Percentiles rank a stretch among this genome's conserved stretches.
Evolutionary conservation across 345 rosid species (phyloP).

Genomic region (Bretschneidera sinensis): DNA sequence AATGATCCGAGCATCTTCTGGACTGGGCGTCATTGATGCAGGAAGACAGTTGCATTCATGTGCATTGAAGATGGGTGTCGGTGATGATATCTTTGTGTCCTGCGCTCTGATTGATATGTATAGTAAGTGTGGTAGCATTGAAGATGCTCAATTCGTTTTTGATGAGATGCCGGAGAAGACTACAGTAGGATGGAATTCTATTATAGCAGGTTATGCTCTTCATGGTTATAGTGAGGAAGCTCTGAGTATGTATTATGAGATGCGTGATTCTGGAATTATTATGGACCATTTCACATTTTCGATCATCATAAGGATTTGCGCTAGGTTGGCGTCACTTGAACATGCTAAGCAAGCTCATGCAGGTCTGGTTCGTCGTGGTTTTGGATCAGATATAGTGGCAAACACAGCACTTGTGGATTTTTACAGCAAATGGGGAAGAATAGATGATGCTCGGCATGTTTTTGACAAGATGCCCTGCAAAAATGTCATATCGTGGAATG

Average conservation of each 20-base stretch:
- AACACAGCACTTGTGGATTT: slow-evolving; percentile 82
- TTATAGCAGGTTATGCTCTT: slow-evolving; percentile 73
- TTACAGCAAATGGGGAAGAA: slow-evolving; percentile 92
- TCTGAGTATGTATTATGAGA: slow-evolving; percentile 53
- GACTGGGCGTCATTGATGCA: slow-evolving; percentile 45
- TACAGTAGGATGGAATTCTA: slow-evolving; percentile 79
- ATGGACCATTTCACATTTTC: slow-evolving; percentile 84
- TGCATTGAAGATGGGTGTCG: slow-evolving; percentile 48
- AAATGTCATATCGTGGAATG: slow-evolving; percentile 80
- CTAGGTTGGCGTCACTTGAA: slow-evolving; percentile 67
- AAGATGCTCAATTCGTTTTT: slow-evolving; percentile 66
- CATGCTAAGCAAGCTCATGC: slow-evolving; percentile 88
- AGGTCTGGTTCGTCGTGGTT: slow-evolving; percentile 57
- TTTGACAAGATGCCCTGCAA: slow-evolving; percentile 66
- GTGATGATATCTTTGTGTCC: slow-evolving; percentile 51
- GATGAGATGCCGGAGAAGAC: slow-evolving; percentile 74
- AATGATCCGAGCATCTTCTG: slow-evolving; percentile 64
- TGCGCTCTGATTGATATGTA: slow-evolving; percentile 88
- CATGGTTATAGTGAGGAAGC: slow-evolving; percentile 84
- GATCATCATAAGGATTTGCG: slow-evolving; percentile 53
- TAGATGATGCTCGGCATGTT: slow-evolving; percentile 65
- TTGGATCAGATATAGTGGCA: slow-evolving; percentile 65
- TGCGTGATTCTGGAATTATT: slow-evolving; percentile 64
- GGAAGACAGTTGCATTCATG: slow-evolving; percentile 74
- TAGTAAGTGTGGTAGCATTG: slow-evolving; percentile 77